Evolutionary conservation across 116 monocot genomes (phyloP).

Genomic region (Zostera marina): DNA sequence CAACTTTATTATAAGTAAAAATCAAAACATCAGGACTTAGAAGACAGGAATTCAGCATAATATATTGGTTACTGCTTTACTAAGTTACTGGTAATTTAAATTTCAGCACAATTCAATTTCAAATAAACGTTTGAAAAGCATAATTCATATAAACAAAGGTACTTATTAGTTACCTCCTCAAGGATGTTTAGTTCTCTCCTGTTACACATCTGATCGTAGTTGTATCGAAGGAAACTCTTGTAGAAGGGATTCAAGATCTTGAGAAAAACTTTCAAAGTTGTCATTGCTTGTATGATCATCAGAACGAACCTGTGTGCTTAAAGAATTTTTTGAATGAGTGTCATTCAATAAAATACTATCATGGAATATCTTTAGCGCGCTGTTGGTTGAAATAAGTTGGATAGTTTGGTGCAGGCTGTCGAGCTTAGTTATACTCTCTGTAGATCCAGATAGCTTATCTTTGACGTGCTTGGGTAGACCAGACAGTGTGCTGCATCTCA

Average conservation of each 20-base stretch:
- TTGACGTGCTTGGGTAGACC: conserved; percentile 33
- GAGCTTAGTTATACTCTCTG: conserved; percentile 20
- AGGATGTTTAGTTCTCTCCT: neutral
- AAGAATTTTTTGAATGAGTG: neutral
- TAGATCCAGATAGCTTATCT: conserved; percentile 25
- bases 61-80: too few relatives aligned
- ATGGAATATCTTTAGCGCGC: conserved; percentile 36
- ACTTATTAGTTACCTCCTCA: neutral
- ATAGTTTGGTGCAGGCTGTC: conserved; percentile 21
- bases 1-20: too few relatives aligned
- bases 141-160: too few relatives aligned
- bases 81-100: too few relatives aligned
- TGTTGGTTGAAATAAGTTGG: conserved; percentile 36
- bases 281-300: conserved; percentile 9
- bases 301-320: neutral
- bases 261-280: conserved; percentile 18
- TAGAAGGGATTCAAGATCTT: conserved; percentile 26
- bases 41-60: too few relatives aligned
- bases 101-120: too few relatives aligned
- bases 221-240: conserved; percentile 22
- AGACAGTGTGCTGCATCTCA: conserved; percentile 24
- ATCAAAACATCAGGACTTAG: too few relatives aligned
- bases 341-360: conserved; percentile 10
- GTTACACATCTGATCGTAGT: neutral
- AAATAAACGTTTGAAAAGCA: too few relatives aligned